Evolutionary conservation across 257 asterid species (phyloP).

Genomic region (Ligustrum vulgare): DNA sequence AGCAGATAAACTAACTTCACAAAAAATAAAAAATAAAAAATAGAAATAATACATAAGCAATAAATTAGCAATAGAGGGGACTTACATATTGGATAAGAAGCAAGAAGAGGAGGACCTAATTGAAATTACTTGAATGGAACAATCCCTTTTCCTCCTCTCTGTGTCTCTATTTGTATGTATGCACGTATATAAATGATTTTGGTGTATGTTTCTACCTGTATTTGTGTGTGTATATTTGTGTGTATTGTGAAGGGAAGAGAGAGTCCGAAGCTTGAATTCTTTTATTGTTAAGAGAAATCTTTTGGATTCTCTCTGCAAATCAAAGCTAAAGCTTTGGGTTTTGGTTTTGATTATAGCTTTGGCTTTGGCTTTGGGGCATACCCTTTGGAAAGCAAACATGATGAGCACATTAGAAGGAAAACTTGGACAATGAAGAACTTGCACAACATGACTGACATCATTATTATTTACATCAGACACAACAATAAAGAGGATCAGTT

Average conservation of each 20-base stretch:
- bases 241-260: too few relatives aligned
- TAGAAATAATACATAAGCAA: slow-evolving; percentile 12
- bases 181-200: slow-evolving; percentile 34
- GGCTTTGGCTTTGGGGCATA: slow-evolving; percentile 56
- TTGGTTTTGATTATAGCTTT: slow-evolving; percentile 33
- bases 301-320: too few relatives aligned
- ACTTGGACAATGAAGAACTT: too few relatives aligned
- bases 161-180: slow-evolving; percentile 38
- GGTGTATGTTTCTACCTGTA: slow-evolving; percentile 16
- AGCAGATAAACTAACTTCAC: slow-evolving; percentile 18
- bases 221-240: slow-evolving; percentile 20
- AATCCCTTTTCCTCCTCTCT: slow-evolving; percentile 31
- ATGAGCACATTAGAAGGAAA: too few relatives aligned
- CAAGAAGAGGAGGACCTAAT: slow-evolving; percentile 38
- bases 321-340: too few relatives aligned
- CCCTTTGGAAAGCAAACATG: too few relatives aligned
- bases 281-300: too few relatives aligned
- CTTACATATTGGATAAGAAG: slow-evolving; percentile 74
- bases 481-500: slow-evolving; percentile 55
- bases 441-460: too few relatives aligned
- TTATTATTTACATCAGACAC: slow-evolving; percentile 35
- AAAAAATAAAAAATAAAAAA: neutral
- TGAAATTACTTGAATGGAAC: slow-evolving; percentile 35
- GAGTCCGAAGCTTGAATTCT: too few relatives aligned
- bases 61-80: slow-evolving; percentile 24